Percentiles rank a stretch among this genome's conserved stretches.
phyloP scores from a whole-genome alignment of 1,284 basidiomycete genomes.

The Malassezia vespertilionis region DNA sequence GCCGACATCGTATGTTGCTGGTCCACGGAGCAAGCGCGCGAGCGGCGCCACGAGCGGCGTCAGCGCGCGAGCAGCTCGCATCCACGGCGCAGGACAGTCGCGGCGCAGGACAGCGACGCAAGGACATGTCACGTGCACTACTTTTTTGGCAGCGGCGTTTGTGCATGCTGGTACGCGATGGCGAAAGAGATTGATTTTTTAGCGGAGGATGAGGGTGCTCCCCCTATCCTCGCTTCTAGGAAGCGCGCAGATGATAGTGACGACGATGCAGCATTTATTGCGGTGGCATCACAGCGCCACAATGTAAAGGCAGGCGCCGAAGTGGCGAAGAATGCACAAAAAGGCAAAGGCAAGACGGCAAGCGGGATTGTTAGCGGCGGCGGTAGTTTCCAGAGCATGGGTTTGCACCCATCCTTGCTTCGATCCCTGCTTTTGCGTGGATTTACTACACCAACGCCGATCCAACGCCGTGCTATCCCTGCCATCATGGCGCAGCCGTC shows the following conservation, averaged over 20 bases:
- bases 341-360: slow-evolving; percentile 26
- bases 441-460: slow-evolving; percentile 88
- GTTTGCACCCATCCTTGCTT: slow-evolving; percentile 65
- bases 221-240: neutral
- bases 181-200: slow-evolving; percentile 35
- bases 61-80: neutral
- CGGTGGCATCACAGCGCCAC: slow-evolving; percentile 36
- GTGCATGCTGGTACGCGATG: too few relatives aligned
- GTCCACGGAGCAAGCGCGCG: too few relatives aligned
- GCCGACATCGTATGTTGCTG: too few relatives aligned
- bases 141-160: slow-evolving; percentile 2
- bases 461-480: slow-evolving; percentile 83
- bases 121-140: slow-evolving; percentile 5
- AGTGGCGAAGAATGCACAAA: slow-evolving; percentile 31
- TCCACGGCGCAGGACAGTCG: too few relatives aligned
- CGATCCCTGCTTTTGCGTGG: slow-evolving; percentile 82
- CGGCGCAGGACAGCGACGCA: too few relatives aligned
- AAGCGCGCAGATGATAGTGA: slow-evolving; percentile 18
- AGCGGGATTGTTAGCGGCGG: slow-evolving; percentile 36
- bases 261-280: slow-evolving; percentile 42
- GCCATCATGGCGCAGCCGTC: slow-evolving; percentile 72
- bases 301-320: slow-evolving; percentile 41
- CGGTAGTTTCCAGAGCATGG: slow-evolving; percentile 46
- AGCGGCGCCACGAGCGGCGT: neutral
- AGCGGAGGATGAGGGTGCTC: slow-evolving; percentile 23